Evolutionary conservation across 2,329 filamentous ascomycete genomes (phyloP).

Genomic region (Aspergillus bombycis): DNA sequence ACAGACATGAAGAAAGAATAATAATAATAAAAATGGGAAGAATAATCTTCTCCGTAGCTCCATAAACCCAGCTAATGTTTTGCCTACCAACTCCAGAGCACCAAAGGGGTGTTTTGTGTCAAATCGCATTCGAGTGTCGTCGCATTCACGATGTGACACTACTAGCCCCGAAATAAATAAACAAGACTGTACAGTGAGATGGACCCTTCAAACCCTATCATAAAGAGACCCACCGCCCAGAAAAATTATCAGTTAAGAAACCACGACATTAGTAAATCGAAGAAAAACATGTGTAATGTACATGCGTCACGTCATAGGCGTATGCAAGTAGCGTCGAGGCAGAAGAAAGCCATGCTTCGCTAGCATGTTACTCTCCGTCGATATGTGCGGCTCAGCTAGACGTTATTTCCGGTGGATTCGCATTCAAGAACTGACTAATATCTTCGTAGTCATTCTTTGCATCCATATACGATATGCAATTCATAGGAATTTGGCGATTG

Average conservation of each 20-base stretch:
- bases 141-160: slow-evolving; percentile 3
- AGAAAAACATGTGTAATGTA: slow-evolving; percentile 35
- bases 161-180: slow-evolving; percentile 6
- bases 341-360: neutral
- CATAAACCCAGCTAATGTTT: slow-evolving; percentile 14
- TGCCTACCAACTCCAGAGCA: slow-evolving; percentile 24
- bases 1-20: neutral
- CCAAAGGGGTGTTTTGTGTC: neutral
- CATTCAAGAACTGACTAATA: slow-evolving; percentile 45
- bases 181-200: slow-evolving; percentile 13
- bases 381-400: slow-evolving; percentile 30
- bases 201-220: neutral
- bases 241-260: neutral
- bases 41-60: slow-evolving; percentile 15
- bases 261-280: slow-evolving; percentile 12
- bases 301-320: slow-evolving; percentile 38
- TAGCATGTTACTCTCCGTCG: neutral
- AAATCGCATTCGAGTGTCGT: neutral
- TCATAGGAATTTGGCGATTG: slow-evolving; percentile 38
- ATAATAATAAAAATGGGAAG: neutral
- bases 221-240: slow-evolving; percentile 8
- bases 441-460: slow-evolving; percentile 42
- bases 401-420: slow-evolving; percentile 42
- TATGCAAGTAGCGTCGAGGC: slow-evolving; percentile 17
- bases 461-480: slow-evolving; percentile 37